Evolutionary conservation across 257 asterid genomes (phyloP).

Genomic region (Solanum ossicruentum): DNA sequence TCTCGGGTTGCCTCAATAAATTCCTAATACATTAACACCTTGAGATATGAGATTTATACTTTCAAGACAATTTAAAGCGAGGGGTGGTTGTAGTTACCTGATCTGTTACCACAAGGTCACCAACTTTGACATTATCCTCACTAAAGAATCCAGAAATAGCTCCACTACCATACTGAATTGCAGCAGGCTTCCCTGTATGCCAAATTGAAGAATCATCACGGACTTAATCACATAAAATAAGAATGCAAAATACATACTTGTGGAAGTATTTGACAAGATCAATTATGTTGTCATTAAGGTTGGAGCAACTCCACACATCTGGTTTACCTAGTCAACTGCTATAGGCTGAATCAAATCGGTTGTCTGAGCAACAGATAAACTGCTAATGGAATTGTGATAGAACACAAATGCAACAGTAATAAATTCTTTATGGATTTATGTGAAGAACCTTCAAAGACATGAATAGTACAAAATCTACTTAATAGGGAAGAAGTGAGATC

Average conservation of each 20-base stretch:
- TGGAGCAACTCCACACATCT: not conserved
- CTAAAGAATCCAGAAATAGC: constrained; percentile 92
- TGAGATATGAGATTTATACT: constrained; percentile 8
- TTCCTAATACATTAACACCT: constrained; percentile 24
- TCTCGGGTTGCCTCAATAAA: constrained; percentile 67
- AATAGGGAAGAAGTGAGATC: not conserved
- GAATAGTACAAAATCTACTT: not conserved
- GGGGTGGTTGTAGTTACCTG: constrained; percentile 32
- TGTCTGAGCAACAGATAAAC: not conserved
- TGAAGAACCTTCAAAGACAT: not conserved
- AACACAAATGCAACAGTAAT: not conserved
- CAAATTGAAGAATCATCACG: not conserved
- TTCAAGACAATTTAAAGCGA: not conserved
- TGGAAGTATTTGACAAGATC: not conserved
- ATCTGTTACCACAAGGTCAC: constrained; percentile 60
- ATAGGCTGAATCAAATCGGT: not conserved
- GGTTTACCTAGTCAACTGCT: not conserved
- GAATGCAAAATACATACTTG: too few species aligned
- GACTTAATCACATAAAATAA: not conserved
- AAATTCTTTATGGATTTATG: not conserved
- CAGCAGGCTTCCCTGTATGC: constrained; percentile 70
- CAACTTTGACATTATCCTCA: constrained; percentile 64
- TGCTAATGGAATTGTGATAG: not conserved
- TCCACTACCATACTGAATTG: constrained; percentile 87
- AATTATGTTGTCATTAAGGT: not conserved